Conservation (phyloP, 2,329 filamentous ascomycete genomes). For the Aspergillus niger region DNA sequence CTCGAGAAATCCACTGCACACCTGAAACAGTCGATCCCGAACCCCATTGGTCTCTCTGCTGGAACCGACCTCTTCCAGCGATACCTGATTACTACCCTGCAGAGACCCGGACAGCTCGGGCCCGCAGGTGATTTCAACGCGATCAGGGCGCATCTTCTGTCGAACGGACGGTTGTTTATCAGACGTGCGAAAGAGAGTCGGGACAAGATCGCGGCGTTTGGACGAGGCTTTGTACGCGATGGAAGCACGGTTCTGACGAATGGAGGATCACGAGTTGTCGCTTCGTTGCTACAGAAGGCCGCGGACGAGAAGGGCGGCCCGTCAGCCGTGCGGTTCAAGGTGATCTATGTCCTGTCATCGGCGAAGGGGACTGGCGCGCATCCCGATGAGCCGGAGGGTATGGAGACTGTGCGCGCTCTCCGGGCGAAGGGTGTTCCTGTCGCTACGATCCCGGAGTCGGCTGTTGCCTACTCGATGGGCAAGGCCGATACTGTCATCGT, state of each 20-base stretch:
- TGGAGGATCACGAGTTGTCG: slow-evolving; percentile 82
- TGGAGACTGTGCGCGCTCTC: slow-evolving; percentile 69
- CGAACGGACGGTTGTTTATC: slow-evolving; percentile 85
- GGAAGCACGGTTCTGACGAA: slow-evolving; percentile 84
- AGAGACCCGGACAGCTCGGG: slow-evolving; percentile 55
- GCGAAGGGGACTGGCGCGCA: slow-evolving; percentile 31
- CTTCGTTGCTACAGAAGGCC: slow-evolving; percentile 72
- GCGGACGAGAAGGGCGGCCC: slow-evolving; percentile 61
- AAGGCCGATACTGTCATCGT: slow-evolving; percentile 70
- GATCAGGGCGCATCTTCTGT: slow-evolving; percentile 78
- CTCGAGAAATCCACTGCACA: slow-evolving; percentile 74
- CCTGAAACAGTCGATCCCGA: slow-evolving; percentile 76
- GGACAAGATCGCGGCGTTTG: slow-evolving; percentile 78
- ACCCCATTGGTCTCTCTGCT: slow-evolving; percentile 88
- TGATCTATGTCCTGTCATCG: slow-evolving; percentile 70
- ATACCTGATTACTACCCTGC: slow-evolving; percentile 77
- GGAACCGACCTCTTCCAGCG: slow-evolving; percentile 95
- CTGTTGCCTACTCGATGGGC: slow-evolving; percentile 76
- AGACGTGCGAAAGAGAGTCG: slow-evolving; percentile 81
- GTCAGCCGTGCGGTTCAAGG: slow-evolving; percentile 70
- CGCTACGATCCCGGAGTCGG: slow-evolving; percentile 74
- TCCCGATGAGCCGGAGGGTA: slow-evolving; percentile 60
- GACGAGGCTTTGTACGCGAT: slow-evolving; percentile 75
- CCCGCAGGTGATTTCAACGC: slow-evolving; percentile 73
- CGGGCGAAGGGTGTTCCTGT: slow-evolving; percentile 77